Conservation (phyloP, 2,329 filamentous ascomycete species). For the Paecilomyces formosus region DNA sequence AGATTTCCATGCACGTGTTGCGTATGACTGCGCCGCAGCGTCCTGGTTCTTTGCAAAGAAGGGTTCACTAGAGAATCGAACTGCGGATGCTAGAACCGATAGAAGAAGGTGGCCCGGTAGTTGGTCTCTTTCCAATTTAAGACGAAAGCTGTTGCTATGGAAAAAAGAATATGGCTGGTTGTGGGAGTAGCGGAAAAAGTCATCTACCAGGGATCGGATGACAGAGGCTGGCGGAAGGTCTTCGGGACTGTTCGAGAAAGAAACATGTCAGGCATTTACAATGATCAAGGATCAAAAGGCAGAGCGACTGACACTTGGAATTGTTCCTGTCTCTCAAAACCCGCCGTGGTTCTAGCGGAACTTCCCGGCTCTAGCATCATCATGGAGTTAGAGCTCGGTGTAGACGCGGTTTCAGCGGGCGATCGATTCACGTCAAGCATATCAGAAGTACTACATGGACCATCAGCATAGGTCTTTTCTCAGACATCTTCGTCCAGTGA, state of each 20-base stretch:
- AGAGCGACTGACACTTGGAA: not conserved
- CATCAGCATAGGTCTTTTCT: not conserved
- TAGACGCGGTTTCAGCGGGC: not conserved
- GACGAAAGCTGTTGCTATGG: slow-evolving; percentile 26
- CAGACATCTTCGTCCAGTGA: not conserved
- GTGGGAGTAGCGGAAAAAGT: slow-evolving; percentile 28
- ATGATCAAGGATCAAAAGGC: not conserved
- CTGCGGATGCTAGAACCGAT: slow-evolving; percentile 23
- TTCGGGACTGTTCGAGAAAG: not conserved
- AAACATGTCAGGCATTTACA: not conserved
- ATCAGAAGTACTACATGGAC: not conserved
- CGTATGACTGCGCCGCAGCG: slow-evolving; percentile 19
- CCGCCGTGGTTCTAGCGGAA: not conserved
- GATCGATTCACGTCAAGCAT: not conserved
- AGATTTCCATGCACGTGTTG: slow-evolving; percentile 25
- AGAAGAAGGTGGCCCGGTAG: slow-evolving; percentile 23
- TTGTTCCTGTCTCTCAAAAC: not conserved
- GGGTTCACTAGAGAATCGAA: slow-evolving; percentile 21
- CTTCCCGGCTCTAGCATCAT: not conserved
- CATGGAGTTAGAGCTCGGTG: not conserved
- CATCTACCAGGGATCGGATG: slow-evolving; percentile 13
- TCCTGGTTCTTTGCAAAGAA: slow-evolving; percentile 16
- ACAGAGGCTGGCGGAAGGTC: slow-evolving; percentile 9
- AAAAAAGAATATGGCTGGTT: slow-evolving; percentile 34
- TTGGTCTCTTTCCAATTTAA: slow-evolving; percentile 13